These are phyloP conservation scores for Aspergillus sp. DNA, from an alignment of 2,329 filamentous ascomycete genomes.

Conservation along the genomic window DNA sequence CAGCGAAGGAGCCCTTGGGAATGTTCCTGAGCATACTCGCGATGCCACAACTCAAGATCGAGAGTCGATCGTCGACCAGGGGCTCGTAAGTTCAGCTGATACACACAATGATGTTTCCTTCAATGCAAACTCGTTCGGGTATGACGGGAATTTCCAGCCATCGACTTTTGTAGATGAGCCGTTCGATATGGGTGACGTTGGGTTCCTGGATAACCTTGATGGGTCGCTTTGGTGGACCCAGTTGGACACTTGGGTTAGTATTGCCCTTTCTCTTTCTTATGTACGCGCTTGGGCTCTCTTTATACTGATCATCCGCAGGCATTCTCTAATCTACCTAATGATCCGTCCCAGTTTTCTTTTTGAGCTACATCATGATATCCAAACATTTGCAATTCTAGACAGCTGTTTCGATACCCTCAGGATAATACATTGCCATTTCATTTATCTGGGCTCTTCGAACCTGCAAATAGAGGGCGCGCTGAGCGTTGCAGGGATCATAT, in stretches of 20 bases:
- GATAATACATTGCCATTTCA: background rate
- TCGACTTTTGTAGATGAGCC: slow-evolving; percentile 17
- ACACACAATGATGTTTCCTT: slow-evolving; percentile 12
- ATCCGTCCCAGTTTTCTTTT: slow-evolving; percentile 26
- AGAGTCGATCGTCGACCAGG: slow-evolving; percentile 6
- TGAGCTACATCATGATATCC: background rate
- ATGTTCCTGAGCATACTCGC: background rate
- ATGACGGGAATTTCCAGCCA: slow-evolving; percentile 21
- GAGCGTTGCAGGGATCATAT: background rate
- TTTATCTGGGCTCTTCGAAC: background rate
- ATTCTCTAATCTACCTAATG: slow-evolving; percentile 33
- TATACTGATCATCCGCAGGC: slow-evolving; percentile 26
- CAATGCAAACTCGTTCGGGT: slow-evolving; percentile 16
- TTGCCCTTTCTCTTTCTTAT: background rate
- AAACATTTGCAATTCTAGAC: background rate
- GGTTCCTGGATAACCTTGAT: slow-evolving; percentile 36
- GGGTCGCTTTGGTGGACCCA: slow-evolving; percentile 41
- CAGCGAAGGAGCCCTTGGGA: background rate
- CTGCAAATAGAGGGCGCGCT: background rate
- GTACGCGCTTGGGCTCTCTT: background rate
- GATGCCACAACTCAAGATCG: background rate
- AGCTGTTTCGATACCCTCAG: background rate
- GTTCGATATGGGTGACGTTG: slow-evolving; percentile 26
- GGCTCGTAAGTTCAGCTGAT: background rate
- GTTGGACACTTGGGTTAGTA: slow-evolving; percentile 39